A percentile compares a stretch with the other conserved stretches of the same genome.
These are phyloP conservation scores for Lyophyllum atratum DNA, from an alignment of 768 basidiomycete genomes.

Conservation along the genomic window DNA sequence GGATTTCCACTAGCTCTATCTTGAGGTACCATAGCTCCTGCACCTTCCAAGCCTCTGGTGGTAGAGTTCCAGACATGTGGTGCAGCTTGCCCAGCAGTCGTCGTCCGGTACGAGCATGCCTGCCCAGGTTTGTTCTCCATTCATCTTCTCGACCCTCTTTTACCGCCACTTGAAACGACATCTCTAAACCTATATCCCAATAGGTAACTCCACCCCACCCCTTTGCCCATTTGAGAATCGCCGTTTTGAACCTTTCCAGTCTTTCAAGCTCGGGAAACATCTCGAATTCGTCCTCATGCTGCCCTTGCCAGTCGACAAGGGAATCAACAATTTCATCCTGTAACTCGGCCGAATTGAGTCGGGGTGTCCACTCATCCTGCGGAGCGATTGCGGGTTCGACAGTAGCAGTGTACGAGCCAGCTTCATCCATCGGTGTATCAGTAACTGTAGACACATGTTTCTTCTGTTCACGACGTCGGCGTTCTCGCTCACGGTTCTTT, in stretches of 20 bases:
- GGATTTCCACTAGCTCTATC: neutral
- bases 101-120: neutral
- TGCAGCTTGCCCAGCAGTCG: neutral
- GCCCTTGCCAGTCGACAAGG: neutral
- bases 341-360: too few relatives aligned
- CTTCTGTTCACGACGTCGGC: neutral
- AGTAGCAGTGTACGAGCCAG: neutral
- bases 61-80: neutral
- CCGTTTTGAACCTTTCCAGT: neutral
- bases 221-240: neutral
- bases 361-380: too few relatives aligned
- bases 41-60: conserved; percentile 1
- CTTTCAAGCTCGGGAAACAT: neutral
- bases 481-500: neutral
- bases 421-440: neutral
- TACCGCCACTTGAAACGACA: too few relatives aligned
- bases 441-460: neutral
- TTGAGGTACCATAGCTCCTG: conserved; percentile 1
- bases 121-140: conserved; percentile 13
- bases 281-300: neutral
- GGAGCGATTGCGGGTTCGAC: too few relatives aligned
- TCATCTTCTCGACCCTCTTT: too few relatives aligned
- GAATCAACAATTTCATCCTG: too few relatives aligned
- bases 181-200: neutral
- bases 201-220: neutral